These are phyloP conservation scores for Penicillium herquei DNA, from an alignment of 495 filamentous ascomycete genomes.

Conservation along the genomic window DNA sequence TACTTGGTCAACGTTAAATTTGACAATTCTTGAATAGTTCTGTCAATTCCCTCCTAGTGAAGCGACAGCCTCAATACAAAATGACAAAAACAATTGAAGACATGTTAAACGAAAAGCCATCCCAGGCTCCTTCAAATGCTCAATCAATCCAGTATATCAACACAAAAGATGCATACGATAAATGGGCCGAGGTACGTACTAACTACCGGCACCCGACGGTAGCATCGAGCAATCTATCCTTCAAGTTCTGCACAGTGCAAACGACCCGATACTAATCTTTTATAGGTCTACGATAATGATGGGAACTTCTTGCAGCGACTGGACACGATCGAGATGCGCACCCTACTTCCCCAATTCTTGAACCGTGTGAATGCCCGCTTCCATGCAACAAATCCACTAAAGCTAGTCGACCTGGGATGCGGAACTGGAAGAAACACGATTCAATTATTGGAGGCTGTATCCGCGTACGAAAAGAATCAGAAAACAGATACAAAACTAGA, in stretches of 20 bases:
- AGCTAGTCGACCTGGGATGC: slow-evolving; percentile 52
- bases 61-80: background rate
- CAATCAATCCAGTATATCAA: slow-evolving; percentile 31
- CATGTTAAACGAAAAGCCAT: slow-evolving; percentile 11
- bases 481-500: background rate
- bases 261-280: background rate
- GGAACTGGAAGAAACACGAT: slow-evolving; percentile 70
- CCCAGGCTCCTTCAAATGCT: background rate
- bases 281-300: slow-evolving; percentile 65
- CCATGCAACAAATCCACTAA: slow-evolving; percentile 44
- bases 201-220: background rate
- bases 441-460: slow-evolving; percentile 43
- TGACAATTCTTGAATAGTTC: background rate
- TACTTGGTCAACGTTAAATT: background rate
- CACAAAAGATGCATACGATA: slow-evolving; percentile 42
- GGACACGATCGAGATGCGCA: slow-evolving; percentile 57
- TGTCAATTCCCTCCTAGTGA: background rate
- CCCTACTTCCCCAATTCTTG: slow-evolving; percentile 55
- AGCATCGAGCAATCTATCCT: background rate
- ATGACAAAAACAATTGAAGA: slow-evolving; percentile 34
- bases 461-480: background rate
- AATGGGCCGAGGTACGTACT: slow-evolving; percentile 38
- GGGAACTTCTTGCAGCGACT: slow-evolving; percentile 72
- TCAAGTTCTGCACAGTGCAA: background rate
- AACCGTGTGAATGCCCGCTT: slow-evolving; percentile 19